Conservation (phyloP, 345 rosid genomes). For the Bretschneidera sinensis region DNA sequence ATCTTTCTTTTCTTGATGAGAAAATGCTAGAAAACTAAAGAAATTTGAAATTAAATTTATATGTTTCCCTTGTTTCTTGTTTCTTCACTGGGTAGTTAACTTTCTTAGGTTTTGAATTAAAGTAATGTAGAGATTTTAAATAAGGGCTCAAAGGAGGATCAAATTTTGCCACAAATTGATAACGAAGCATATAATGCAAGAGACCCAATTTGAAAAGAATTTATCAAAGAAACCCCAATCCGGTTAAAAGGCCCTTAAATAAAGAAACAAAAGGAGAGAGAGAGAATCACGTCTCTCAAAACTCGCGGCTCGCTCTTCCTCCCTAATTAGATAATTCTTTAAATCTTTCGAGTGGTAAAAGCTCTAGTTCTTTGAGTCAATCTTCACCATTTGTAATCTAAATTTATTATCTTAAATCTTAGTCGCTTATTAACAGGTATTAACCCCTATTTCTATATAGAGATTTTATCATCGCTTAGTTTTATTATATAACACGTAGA, state of each 20-base stretch:
- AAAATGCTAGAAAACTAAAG: no score
- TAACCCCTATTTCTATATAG: neutral
- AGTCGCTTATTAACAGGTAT: neutral
- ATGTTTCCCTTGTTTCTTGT: no score
- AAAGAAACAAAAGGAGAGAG: slow-evolving; percentile 8
- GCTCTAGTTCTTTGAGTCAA: neutral
- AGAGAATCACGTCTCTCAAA: slow-evolving; percentile 26
- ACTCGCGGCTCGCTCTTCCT: slow-evolving; percentile 14
- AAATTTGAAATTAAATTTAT: no score
- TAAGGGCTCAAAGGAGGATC: no score
- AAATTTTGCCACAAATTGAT: no score
- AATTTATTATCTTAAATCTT: neutral
- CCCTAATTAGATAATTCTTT: neutral
- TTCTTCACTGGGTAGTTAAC: no score
- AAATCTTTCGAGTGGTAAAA: neutral
- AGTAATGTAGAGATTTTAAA: no score
- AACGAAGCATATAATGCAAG: no score
- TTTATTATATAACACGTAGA: neutral
- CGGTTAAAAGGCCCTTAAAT: neutral
- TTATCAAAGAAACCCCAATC: neutral
- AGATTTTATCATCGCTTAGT: no score
- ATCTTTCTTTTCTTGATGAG: no score
- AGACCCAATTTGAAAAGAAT: no score
- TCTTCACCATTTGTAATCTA: neutral
- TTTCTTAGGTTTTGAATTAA: no score